phyloP scores from a whole-genome alignment of 495 filamentous ascomycete species.

The Pyrenopolyporus hunteri region DNA sequence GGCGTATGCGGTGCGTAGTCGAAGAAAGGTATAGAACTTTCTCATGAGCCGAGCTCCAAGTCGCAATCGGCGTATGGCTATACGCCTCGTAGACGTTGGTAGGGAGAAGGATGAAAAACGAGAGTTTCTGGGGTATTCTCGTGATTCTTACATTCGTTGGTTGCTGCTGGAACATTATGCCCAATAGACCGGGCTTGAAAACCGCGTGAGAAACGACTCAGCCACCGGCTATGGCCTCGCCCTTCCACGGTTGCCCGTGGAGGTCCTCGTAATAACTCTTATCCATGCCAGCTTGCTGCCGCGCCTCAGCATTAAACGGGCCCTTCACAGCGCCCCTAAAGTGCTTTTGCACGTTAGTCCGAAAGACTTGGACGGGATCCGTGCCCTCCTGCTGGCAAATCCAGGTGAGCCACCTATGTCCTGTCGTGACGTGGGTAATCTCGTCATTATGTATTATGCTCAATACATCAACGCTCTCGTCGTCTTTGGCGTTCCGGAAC shows the following conservation, averaged over 20 bases:
- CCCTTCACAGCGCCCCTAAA: constrained; percentile 55
- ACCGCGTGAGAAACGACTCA: constrained; percentile 1
- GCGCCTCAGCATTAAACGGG: constrained; percentile 58
- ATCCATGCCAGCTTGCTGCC: constrained; percentile 58
- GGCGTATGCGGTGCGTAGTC: too few relatives aligned
- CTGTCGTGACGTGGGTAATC: constrained; percentile 62
- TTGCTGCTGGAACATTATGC: too few relatives aligned
- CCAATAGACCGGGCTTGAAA: not conserved
- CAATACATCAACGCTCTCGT: constrained; percentile 52
- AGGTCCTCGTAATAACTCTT: constrained; percentile 53
- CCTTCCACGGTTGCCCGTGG: constrained; percentile 33
- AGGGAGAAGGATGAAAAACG: too few relatives aligned
- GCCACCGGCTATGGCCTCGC: constrained; percentile 39
- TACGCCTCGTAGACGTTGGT: too few relatives aligned
- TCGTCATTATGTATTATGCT: constrained; percentile 61
- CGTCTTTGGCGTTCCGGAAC: constrained; percentile 54
- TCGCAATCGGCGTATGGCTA: too few relatives aligned
- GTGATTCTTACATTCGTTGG: too few relatives aligned
- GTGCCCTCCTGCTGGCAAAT: constrained; percentile 58
- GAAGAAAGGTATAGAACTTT: too few relatives aligned
- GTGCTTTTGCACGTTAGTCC: constrained; percentile 54
- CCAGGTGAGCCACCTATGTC: constrained; percentile 60
- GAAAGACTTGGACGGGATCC: constrained; percentile 59
- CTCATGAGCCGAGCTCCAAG: too few relatives aligned
- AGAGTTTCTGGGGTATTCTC: too few relatives aligned